These are phyloP conservation scores for Tremellales sp. DNA, from an alignment of 1,284 basidiomycete genomes.

Conservation along the genomic window DNA sequence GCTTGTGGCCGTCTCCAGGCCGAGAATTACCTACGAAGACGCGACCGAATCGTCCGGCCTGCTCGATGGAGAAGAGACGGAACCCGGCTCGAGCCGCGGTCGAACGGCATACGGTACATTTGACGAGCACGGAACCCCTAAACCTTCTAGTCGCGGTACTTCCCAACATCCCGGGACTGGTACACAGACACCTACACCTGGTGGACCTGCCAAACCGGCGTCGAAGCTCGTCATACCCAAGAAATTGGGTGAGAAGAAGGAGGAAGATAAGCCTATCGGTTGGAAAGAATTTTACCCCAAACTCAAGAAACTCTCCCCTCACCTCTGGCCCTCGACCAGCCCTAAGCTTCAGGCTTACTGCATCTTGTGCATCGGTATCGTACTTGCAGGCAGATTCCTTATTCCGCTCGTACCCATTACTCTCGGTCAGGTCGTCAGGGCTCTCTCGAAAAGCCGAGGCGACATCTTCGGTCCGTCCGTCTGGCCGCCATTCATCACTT, in stretches of 20 bases:
- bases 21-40: slow-evolving; percentile 31
- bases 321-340: slow-evolving; percentile 43
- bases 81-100: slow-evolving; percentile 6
- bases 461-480: slow-evolving; percentile 4
- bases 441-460: slow-evolving; percentile 18
- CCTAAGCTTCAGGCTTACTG: slow-evolving; percentile 33
- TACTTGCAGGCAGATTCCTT: slow-evolving; percentile 27
- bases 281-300: slow-evolving; percentile 31
- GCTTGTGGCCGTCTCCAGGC: slow-evolving; percentile 25
- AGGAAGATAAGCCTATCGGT: slow-evolving; percentile 25
- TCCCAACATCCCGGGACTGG: slow-evolving; percentile 6
- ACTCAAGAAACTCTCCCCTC: slow-evolving; percentile 31
- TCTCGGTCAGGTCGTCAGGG: slow-evolving; percentile 31
- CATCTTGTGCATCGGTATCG: slow-evolving; percentile 23
- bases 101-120: slow-evolving; percentile 31
- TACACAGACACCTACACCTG: slow-evolving; percentile 14
- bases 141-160: not conserved
- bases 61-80: slow-evolving; percentile 11
- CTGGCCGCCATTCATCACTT: slow-evolving; percentile 32
- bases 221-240: slow-evolving; percentile 33
- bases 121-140: slow-evolving; percentile 3
- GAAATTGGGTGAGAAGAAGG: slow-evolving; percentile 35
- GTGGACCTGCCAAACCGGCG: slow-evolving; percentile 1
- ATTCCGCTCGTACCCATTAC: slow-evolving; percentile 31
- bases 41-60: slow-evolving; percentile 35